Conservation (phyloP, 2,329 filamentous ascomycete genomes). For the Fusarium dlaminii region DNA sequence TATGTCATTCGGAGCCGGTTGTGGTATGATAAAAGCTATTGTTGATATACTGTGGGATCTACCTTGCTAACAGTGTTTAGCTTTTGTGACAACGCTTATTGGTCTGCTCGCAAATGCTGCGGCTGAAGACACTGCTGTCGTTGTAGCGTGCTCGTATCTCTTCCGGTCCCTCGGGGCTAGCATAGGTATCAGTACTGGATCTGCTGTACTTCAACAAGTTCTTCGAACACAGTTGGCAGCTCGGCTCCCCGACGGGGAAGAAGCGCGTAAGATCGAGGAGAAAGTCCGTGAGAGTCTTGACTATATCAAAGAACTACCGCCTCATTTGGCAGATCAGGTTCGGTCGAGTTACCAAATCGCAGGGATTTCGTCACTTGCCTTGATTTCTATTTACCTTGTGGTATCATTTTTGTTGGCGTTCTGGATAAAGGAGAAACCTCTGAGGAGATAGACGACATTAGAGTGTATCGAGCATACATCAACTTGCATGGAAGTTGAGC, state of each 20-base stretch:
- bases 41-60: not conserved
- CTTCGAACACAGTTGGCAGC: slow-evolving; percentile 66
- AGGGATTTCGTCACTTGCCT: slow-evolving; percentile 52
- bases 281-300: slow-evolving; percentile 75
- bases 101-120: slow-evolving; percentile 76
- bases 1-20: slow-evolving; percentile 52
- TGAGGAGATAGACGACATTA: slow-evolving; percentile 49
- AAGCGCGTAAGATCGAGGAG: slow-evolving; percentile 73
- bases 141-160: slow-evolving; percentile 81
- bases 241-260: slow-evolving; percentile 64
- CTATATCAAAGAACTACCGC: slow-evolving; percentile 72
- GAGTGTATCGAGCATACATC: not conserved
- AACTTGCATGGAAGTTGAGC: not conserved
- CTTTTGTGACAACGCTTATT: slow-evolving; percentile 67
- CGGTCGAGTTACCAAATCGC: slow-evolving; percentile 70
- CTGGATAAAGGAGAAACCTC: slow-evolving; percentile 67
- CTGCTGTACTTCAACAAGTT: slow-evolving; percentile 76
- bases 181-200: slow-evolving; percentile 75
- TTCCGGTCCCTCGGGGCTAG: slow-evolving; percentile 84
- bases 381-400: slow-evolving; percentile 50
- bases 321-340: slow-evolving; percentile 67
- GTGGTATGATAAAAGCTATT: slow-evolving; percentile 39
- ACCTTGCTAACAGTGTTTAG: not conserved
- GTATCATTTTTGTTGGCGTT: slow-evolving; percentile 53
- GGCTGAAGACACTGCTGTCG: slow-evolving; percentile 75